These are phyloP conservation scores for Penicillium palitans DNA, from an alignment of 2,329 filamentous ascomycete genomes.

Conservation along the genomic window DNA sequence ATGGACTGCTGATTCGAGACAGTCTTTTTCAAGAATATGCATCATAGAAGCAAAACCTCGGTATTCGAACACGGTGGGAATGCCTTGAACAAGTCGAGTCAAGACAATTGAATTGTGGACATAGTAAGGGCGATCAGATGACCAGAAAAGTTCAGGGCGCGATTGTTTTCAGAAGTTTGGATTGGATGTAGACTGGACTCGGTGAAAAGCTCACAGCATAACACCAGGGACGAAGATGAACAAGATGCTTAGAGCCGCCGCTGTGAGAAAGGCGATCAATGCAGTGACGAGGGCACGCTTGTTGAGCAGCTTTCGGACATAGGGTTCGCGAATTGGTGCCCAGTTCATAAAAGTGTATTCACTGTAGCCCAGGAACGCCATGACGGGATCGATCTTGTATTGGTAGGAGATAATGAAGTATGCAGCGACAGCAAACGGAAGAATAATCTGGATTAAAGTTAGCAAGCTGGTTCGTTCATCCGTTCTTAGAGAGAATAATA, in stretches of 20 bases:
- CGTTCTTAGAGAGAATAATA: neutral
- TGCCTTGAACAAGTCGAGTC: constrained; percentile 5
- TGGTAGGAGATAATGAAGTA: constrained; percentile 91
- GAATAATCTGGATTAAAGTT: constrained; percentile 59
- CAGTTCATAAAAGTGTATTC: constrained; percentile 97
- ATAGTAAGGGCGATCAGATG: neutral
- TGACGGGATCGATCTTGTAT: constrained; percentile 88
- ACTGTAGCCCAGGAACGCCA: constrained; percentile 85
- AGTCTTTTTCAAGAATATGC: constrained; percentile 13
- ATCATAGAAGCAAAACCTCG: constrained; percentile 22
- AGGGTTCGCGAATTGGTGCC: constrained; percentile 83
- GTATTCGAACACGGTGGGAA: constrained; percentile 13
- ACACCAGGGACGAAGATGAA: constrained; percentile 94
- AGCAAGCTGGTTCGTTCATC: constrained; percentile 17
- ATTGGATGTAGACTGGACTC: neutral
- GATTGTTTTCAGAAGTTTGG: constrained; percentile 1
- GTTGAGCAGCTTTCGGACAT: constrained; percentile 79
- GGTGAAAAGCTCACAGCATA: constrained; percentile 35
- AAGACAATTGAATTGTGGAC: neutral
- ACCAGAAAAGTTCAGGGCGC: neutral
- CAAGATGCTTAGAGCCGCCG: constrained; percentile 78
- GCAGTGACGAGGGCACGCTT: constrained; percentile 83
- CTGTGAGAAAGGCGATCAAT: constrained; percentile 70
- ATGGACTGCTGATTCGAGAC: neutral
- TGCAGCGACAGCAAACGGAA: constrained; percentile 88